Evolutionary conservation across 768 basidiomycete genomes (phyloP), one percentile per base, ranked within the genome.

Genomic region (Punctularia strigosozonata): DNA sequence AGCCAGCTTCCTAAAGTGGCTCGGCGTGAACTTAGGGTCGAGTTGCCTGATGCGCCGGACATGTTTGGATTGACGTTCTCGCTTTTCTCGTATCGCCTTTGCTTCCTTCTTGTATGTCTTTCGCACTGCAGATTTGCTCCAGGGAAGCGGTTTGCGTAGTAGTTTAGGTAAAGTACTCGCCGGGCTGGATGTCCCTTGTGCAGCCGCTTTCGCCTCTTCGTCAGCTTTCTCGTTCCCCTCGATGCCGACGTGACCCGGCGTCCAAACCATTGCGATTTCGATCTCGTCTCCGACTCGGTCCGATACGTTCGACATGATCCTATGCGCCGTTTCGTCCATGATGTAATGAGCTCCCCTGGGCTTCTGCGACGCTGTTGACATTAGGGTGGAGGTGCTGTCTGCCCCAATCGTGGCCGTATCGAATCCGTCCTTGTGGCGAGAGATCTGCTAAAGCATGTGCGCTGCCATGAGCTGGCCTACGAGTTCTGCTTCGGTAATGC

Each of bases 141-240:
- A 15, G 25, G 46, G 46, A 4, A 47, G 38, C 17, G 33, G 24
- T 13, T 39, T 19, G 14, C 15, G 22, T 14, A 43, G 36, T 14
- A 23, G n/a, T 1, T 19, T 5, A 5, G 10, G 37, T 13, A 13
- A 14, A 18, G 23, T 23, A 3, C 20, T 46, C 23, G 15, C 25
- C 31, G 26, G 10, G 12, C 28, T 19, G 8, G 18, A 34, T 13
- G 25, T 13, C n/a, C 37, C 31, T 5, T n/a, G 8, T n/a, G 49
- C 52, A 1, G 54, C 53, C 1, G 36, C n/a, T 32, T 52, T 54
- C 0, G 54, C 54, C n/a, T 42, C 22, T 0, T 19, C 26, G 40
- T 55, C 54, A 2, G 42, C 49, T 2, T 17, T 4, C 36, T 55
- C 50, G 28, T 55, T 55, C 6, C 50, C 49, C 5, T 26, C 32